phyloP scores from a whole-genome alignment of 352 stramenopile genomes.

The Phytophthora sansomeana region DNA sequence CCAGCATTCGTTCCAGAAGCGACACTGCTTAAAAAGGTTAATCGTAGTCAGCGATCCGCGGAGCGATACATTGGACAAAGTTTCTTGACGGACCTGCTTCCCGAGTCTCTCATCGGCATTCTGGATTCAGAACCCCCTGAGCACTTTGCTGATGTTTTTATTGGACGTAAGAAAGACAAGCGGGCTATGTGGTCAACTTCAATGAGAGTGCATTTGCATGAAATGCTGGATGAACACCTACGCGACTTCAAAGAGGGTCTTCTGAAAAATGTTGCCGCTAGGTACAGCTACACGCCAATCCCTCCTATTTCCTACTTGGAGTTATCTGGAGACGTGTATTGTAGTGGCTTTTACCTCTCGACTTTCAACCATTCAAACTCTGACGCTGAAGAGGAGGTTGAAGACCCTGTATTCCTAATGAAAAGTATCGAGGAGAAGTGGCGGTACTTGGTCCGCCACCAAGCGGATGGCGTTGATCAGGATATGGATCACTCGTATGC shows the following conservation, averaged over 20 bases:
- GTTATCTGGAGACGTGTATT: constrained; percentile 80
- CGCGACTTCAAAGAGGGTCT: constrained; percentile 72
- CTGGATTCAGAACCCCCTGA: constrained; percentile 73
- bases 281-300: constrained; percentile 71
- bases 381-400: constrained; percentile 69
- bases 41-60: constrained; percentile 65
- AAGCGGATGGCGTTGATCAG: constrained; percentile 49
- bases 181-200: constrained; percentile 71
- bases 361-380: constrained; percentile 63
- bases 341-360: constrained; percentile 77
- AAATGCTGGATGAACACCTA: constrained; percentile 80
- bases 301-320: constrained; percentile 75
- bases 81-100: constrained; percentile 74
- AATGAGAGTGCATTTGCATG: constrained; percentile 78
- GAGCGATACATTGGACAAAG: constrained; percentile 64
- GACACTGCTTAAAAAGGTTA: constrained; percentile 64
- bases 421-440: constrained; percentile 84
- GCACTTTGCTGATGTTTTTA: constrained; percentile 74
- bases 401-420: constrained; percentile 82
- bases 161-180: constrained; percentile 61
- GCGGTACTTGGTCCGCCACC: constrained; percentile 58
- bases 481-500: constrained; percentile 59
- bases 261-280: constrained; percentile 54
- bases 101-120: constrained; percentile 73
- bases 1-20: constrained; percentile 65